Evolutionary conservation across 2,329 filamentous ascomycete species (phyloP).

Genomic region (Leptographium wingfieldii): DNA sequence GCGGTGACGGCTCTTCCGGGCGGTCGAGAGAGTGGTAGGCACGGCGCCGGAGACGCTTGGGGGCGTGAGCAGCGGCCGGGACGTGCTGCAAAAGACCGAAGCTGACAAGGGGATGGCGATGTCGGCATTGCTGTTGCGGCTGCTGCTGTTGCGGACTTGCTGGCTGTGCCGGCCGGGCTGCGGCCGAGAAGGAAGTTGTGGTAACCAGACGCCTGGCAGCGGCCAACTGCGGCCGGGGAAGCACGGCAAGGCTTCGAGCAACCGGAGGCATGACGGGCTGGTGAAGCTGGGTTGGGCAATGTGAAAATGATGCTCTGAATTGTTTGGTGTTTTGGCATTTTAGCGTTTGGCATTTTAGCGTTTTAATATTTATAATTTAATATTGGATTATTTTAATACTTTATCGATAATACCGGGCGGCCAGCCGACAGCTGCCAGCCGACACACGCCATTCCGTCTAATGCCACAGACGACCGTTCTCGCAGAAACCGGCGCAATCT

Average conservation of each 20-base stretch:
- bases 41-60: conserved; percentile 14
- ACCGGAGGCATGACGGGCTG: neutral
- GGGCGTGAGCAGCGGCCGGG: neutral
- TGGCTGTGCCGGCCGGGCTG: neutral
- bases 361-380: neutral
- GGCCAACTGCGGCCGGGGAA: neutral
- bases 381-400: neutral
- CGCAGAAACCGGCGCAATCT: no score
- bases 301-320: neutral
- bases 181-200: neutral
- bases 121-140: neutral
- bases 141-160: neutral
- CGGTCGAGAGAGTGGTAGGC: conserved; percentile 67
- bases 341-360: no score
- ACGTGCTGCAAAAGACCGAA: neutral
- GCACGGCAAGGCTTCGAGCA: neutral
- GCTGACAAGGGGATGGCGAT: neutral
- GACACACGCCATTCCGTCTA: neutral
- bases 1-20: conserved; percentile 48
- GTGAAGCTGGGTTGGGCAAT: neutral
- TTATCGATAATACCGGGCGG: neutral
- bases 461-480: no score
- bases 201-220: neutral
- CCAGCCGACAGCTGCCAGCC: neutral
- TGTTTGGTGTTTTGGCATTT: neutral